These are phyloP conservation scores for Keithomyces neogunnii DNA, from an alignment of 2,329 filamentous ascomycete genomes.

Conservation along the genomic window DNA sequence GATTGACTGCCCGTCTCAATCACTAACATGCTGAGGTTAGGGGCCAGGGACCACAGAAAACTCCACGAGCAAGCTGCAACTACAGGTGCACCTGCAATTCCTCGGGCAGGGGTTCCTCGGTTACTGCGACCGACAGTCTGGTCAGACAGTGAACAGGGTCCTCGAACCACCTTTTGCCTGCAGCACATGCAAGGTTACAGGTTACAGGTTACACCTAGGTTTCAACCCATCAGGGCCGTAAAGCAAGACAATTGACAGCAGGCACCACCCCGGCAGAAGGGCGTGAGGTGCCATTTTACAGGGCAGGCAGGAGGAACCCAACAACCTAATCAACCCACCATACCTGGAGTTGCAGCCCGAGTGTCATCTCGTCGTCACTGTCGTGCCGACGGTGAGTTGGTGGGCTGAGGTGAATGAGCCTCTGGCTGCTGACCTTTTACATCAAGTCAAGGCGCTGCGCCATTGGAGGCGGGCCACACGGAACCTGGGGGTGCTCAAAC, in stretches of 20 bases:
- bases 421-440: background rate
- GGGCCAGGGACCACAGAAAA: background rate
- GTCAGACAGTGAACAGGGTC: background rate
- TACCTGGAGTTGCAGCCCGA: background rate
- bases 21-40: background rate
- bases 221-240: background rate
- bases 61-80: background rate
- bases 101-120: background rate
- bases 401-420: background rate
- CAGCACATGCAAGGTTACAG: background rate
- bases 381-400: background rate
- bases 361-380: background rate
- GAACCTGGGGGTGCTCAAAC: background rate
- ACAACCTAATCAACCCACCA: too few relatives aligned
- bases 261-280: too few relatives aligned
- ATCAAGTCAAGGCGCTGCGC: background rate
- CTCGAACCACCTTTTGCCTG: background rate
- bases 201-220: background rate
- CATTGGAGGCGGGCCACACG: constrained; percentile 1
- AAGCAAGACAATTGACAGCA: too few relatives aligned
- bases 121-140: background rate
- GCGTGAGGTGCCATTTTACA: too few relatives aligned
- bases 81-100: background rate
- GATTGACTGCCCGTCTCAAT: background rate
- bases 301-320: too few relatives aligned